Evolutionary conservation across 2,329 filamentous ascomycete genomes (phyloP).

Genomic region (Escovopsis sp.): DNA sequence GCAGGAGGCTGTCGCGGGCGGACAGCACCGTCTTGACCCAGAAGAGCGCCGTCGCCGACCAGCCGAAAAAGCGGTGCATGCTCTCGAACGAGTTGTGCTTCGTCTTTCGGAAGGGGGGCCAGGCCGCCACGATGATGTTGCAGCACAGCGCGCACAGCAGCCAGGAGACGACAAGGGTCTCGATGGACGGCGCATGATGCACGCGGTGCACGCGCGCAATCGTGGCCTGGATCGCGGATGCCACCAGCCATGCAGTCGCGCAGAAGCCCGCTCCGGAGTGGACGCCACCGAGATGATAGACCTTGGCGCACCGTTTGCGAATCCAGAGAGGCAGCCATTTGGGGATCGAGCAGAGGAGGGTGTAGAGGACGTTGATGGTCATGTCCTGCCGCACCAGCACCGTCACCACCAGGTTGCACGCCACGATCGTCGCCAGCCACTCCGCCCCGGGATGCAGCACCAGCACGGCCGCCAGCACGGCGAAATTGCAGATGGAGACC

Average conservation of each 20-base stretch:
- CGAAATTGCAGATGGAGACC: conserved; percentile 33
- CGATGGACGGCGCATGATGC: conserved; percentile 22
- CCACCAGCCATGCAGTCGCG: conserved; percentile 33
- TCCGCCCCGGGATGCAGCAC: conserved; percentile 17
- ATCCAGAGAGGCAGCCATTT: conserved; percentile 31
- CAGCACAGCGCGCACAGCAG: conserved; percentile 41
- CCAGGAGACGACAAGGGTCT: conserved; percentile 35
- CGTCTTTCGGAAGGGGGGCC: conserved; percentile 45
- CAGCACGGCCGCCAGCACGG: conserved; percentile 28
- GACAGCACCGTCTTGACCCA: conserved; percentile 46
- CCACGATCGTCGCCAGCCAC: conserved; percentile 26
- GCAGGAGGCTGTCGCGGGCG: conserved; percentile 26
- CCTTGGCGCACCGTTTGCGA: conserved; percentile 31
- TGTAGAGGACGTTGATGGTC: conserved; percentile 36
- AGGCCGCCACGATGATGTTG: conserved; percentile 44
- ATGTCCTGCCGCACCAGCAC: conserved; percentile 38
- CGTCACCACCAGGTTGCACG: conserved; percentile 33
- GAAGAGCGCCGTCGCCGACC: conserved; percentile 49
- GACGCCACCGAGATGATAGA: conserved; percentile 37
- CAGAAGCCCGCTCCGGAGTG: conserved; percentile 35
- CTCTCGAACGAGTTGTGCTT: conserved; percentile 57
- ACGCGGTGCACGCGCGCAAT: conserved; percentile 16
- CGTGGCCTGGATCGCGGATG: conserved; percentile 24
- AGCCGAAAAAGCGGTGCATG: conserved; percentile 59
- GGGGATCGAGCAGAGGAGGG: conserved; percentile 28